phyloP scores from a whole-genome alignment of 805 yeast species.

The Teunomyces funiuensis region DNA sequence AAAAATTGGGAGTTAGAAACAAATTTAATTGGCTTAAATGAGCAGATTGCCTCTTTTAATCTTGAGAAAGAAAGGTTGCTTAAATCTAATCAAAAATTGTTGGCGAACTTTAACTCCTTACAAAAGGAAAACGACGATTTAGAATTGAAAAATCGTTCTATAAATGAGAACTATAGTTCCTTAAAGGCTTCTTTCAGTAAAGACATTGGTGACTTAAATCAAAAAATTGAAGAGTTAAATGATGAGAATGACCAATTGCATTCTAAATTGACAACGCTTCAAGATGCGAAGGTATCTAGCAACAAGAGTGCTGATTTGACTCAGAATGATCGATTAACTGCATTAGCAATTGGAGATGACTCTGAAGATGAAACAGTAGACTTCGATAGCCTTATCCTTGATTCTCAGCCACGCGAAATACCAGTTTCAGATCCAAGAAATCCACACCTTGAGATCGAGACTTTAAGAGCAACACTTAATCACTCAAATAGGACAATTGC shows the following conservation, averaged over 20 bases:
- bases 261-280: slow-evolving; percentile 26
- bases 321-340: slow-evolving; percentile 7
- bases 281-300: slow-evolving; percentile 15
- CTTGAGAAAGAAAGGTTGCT: slow-evolving; percentile 40
- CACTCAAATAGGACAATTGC: slow-evolving; percentile 64
- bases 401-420: slow-evolving; percentile 23
- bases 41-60: slow-evolving; percentile 40
- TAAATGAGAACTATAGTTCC: slow-evolving; percentile 38
- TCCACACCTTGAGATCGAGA: slow-evolving; percentile 59
- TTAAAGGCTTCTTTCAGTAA: slow-evolving; percentile 34
- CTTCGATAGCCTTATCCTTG: slow-evolving; percentile 33
- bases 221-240: slow-evolving; percentile 57
- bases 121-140: slow-evolving; percentile 52
- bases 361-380: slow-evolving; percentile 34
- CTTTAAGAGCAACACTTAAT: slow-evolving; percentile 59
- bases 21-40: slow-evolving; percentile 45
- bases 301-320: slow-evolving; percentile 1
- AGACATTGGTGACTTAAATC: slow-evolving; percentile 50
- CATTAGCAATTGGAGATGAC: slow-evolving; percentile 25
- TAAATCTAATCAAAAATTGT: slow-evolving; percentile 32
- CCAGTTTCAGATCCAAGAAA: slow-evolving; percentile 37
- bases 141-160: slow-evolving; percentile 37
- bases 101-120: slow-evolving; percentile 22
- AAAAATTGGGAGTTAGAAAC: slow-evolving; percentile 66
- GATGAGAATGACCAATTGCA: slow-evolving; percentile 67